Conservation (phyloP, 2,329 filamentous ascomycete species). For the Epichloe sp. region DNA sequence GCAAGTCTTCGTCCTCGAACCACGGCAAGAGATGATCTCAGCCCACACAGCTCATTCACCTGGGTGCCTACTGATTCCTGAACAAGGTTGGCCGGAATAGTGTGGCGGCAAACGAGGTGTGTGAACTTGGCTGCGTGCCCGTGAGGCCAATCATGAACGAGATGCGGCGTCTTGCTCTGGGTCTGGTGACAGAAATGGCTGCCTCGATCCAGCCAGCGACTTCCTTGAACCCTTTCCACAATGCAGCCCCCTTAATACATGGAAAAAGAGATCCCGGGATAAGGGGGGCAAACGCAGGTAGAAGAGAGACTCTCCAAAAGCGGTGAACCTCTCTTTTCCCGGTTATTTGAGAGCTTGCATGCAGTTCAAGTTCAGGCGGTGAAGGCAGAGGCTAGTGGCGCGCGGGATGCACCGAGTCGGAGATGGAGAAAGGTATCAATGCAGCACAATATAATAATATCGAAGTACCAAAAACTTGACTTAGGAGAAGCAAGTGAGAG, state of each 20-base stretch:
- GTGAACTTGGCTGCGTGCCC: not conserved
- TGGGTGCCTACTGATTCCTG: not conserved
- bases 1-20: not conserved
- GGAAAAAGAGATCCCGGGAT: too few species aligned
- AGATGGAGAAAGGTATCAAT: not conserved
- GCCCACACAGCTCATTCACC: not conserved
- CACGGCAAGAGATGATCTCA: too few species aligned
- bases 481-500: too few species aligned
- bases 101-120: not conserved
- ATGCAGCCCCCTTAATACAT: not conserved
- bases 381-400: not conserved
- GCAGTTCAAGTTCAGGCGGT: not conserved
- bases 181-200: not conserved
- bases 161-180: not conserved
- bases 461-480: too few species aligned
- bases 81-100: not conserved
- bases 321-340: not conserved
- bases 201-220: not conserved
- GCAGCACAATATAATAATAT: too few species aligned
- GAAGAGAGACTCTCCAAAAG: too few species aligned
- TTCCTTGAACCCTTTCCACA: not conserved
- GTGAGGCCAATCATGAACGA: constrained; percentile 2
- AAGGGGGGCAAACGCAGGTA: too few species aligned
- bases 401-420: not conserved
- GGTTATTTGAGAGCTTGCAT: not conserved